Evolutionary conservation across 371 early-diverging fungal genomes (phyloP).

Genomic region (Rhizopus arrhizus): DNA sequence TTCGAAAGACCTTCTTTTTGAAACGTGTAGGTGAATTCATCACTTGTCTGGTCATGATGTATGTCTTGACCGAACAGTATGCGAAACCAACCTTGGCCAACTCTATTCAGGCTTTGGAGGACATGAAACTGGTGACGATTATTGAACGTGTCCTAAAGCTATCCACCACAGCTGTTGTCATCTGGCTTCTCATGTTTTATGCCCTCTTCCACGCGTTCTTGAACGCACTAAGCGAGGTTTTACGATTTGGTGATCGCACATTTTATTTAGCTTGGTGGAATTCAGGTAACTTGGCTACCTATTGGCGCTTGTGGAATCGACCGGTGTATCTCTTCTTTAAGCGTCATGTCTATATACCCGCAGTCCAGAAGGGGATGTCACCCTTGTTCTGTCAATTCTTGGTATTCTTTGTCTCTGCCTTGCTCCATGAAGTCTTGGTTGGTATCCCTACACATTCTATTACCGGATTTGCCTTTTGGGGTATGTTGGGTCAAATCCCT

Average conservation of each 20-base stretch:
- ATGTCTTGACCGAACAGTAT: conserved; percentile 80
- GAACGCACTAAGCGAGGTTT: conserved; percentile 81
- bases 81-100: conserved; percentile 85
- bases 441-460: conserved; percentile 84
- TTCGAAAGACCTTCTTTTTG: conserved; percentile 75
- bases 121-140: conserved; percentile 64
- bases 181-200: conserved; percentile 92
- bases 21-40: conserved; percentile 77
- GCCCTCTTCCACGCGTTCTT: conserved; percentile 84
- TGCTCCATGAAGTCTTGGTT: conserved; percentile 84
- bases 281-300: conserved; percentile 75
- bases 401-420: conserved; percentile 82
- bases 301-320: conserved; percentile 92
- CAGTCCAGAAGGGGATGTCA: conserved; percentile 53
- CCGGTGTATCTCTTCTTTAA: conserved; percentile 88
- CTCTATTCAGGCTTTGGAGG: conserved; percentile 74
- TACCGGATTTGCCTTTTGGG: conserved; percentile 83
- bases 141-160: conserved; percentile 86
- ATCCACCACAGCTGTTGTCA: conserved; percentile 74
- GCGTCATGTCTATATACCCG: conserved; percentile 81
- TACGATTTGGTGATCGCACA: conserved; percentile 87
- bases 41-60: conserved; percentile 73
- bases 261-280: conserved; percentile 96
- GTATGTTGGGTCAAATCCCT: conserved; percentile 90
- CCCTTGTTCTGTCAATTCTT: conserved; percentile 59